These are phyloP conservation scores for Monosporozyma unispora DNA, from an alignment of 805 yeast genomes.

Conservation along the genomic window DNA sequence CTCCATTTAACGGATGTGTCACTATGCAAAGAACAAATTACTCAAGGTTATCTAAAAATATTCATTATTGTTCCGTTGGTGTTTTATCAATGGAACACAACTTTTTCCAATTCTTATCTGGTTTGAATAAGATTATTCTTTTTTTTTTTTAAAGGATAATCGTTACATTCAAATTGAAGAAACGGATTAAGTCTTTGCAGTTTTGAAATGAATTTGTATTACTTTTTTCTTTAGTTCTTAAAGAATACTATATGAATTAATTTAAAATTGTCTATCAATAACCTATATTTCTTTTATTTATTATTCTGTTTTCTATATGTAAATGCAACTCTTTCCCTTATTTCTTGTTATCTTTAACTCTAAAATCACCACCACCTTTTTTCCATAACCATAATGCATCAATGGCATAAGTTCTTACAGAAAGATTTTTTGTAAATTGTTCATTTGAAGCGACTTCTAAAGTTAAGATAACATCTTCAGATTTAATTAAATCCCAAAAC, in stretches of 20 bases:
- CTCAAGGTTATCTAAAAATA: neutral
- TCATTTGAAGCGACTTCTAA: constrained; percentile 65
- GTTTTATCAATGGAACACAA: neutral
- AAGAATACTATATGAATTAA: constrained; percentile 1
- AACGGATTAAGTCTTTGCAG: neutral
- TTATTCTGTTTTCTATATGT: constrained; percentile 8
- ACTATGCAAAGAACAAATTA: constrained; percentile 25
- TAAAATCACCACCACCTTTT: constrained; percentile 36
- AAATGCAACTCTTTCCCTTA: constrained; percentile 3
- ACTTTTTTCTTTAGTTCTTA: constrained; percentile 4
- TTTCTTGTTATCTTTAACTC: constrained; percentile 9
- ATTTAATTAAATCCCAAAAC: constrained; percentile 66
- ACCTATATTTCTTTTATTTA: neutral
- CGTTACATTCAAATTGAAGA: neutral
- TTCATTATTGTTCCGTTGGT: neutral
- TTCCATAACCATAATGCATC: constrained; percentile 92
- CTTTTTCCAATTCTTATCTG: neutral
- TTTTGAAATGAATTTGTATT: neutral
- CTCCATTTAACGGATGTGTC: constrained; percentile 29
- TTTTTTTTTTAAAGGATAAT: neutral
- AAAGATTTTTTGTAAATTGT: constrained; percentile 48
- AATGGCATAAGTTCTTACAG: constrained; percentile 73
- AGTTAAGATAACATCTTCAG: constrained; percentile 53
- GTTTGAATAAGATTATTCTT: neutral
- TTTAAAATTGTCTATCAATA: constrained; percentile 1